Percentiles rank a stretch among this genome's conserved stretches.
Evolutionary conservation across 208 protist genomes (phyloP).

Genomic region (Acanthamoeba sp.): DNA sequence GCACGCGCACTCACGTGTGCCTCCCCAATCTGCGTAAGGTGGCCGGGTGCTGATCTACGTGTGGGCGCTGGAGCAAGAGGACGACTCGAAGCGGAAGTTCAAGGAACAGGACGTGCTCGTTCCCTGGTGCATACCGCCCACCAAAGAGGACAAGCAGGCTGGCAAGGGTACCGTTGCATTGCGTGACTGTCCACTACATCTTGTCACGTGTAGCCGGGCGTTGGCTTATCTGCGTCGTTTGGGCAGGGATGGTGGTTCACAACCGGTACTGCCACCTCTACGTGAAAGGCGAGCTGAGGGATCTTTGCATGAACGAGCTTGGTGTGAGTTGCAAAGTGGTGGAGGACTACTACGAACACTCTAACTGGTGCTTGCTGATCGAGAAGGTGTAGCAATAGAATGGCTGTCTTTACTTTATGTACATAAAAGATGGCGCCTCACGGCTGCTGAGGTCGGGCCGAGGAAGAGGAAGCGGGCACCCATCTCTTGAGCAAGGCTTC

Average conservation of each 20-base stretch:
- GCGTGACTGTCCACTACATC: background rate
- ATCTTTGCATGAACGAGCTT: background rate
- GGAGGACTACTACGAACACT: conserved; percentile 58
- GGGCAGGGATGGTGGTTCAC: conserved; percentile 30
- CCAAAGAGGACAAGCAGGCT: conserved; percentile 59
- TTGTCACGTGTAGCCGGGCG: background rate
- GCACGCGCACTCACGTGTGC: background rate
- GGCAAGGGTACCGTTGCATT: background rate
- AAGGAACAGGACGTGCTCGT: conserved; percentile 76
- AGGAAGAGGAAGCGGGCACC: background rate
- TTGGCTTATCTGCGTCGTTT: background rate
- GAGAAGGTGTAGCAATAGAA: background rate
- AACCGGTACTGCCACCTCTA: conserved; percentile 83
- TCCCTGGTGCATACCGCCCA: conserved; percentile 63
- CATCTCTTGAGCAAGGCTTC: conserved; percentile 2
- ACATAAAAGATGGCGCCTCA: background rate
- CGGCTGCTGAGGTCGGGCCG: background rate
- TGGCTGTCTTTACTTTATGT: background rate
- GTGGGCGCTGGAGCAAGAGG: conserved; percentile 74
- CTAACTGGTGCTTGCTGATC: conserved; percentile 44
- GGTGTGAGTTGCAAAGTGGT: background rate
- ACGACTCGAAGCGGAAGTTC: conserved; percentile 65
- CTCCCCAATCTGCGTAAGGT: background rate
- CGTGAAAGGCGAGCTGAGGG: conserved; percentile 69
- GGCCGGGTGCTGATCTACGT: conserved; percentile 76